Evolutionary conservation across 1,284 basidiomycete species (phyloP).

Genomic region (Rugosomyces carneus): DNA sequence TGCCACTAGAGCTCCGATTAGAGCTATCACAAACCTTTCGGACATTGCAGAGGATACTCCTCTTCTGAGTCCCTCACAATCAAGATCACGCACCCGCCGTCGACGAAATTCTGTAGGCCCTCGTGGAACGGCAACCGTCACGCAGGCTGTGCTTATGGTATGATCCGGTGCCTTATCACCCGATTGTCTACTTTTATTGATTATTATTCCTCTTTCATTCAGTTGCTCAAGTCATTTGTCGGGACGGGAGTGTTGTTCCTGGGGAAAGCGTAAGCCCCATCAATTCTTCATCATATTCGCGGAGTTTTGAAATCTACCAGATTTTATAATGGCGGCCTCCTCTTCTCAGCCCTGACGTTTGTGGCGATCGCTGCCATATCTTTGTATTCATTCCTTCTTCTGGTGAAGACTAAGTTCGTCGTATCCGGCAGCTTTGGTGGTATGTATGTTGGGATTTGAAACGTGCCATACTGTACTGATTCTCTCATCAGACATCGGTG

Average conservation of each 20-base stretch:
- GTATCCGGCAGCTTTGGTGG: conserved; percentile 93
- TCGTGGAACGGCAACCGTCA: conserved; percentile 80
- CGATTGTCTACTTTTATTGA: conserved; percentile 4
- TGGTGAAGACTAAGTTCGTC: conserved; percentile 85
- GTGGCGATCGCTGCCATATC: conserved; percentile 84
- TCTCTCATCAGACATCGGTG: conserved; percentile 78
- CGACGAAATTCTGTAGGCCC: conserved; percentile 47
- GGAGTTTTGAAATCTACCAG: conserved; percentile 30
- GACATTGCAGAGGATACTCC: conserved; percentile 38
- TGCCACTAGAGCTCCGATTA: conserved; percentile 18
- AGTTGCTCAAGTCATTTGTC: conserved; percentile 93
- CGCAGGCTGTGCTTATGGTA: conserved; percentile 89
- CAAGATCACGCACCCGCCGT: conserved; percentile 49
- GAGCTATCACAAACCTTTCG: conserved; percentile 21
- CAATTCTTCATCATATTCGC: not conserved
- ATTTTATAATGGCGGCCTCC: conserved; percentile 92
- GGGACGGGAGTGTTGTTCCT: conserved; percentile 96
- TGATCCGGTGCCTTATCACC: conserved; percentile 14
- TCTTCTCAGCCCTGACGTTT: conserved; percentile 84
- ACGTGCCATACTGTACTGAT: no score
- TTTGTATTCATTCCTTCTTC: conserved; percentile 89
- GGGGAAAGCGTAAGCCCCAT: conserved; percentile 73
- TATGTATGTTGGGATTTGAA: conserved; percentile 29
- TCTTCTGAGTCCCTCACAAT: conserved; percentile 29
- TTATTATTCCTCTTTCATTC: not conserved